These are phyloP conservation scores for Voacanga thouarsii DNA, from an alignment of 257 asterid species.

Conservation along the genomic window DNA sequence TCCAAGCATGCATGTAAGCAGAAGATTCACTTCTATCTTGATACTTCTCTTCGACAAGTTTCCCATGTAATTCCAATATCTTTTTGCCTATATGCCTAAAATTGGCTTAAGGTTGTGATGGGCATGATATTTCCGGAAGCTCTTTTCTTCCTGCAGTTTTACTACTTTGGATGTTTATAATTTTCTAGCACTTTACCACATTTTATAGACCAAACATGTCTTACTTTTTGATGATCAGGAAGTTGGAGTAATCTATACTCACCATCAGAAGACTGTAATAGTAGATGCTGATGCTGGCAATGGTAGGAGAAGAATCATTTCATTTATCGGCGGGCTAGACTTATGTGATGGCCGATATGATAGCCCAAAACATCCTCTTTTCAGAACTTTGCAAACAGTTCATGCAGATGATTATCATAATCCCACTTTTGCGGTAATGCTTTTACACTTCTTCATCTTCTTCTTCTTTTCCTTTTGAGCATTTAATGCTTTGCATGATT, in stretches of 20 bases:
- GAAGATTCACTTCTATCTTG: background rate
- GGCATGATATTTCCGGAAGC: background rate
- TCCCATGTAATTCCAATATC: background rate
- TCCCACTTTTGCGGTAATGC: conserved; percentile 74
- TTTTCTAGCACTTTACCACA: background rate
- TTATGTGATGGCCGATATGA: conserved; percentile 95
- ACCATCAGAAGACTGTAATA: conserved; percentile 95
- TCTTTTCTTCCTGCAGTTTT: background rate
- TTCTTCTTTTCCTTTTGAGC: background rate
- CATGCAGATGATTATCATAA: conserved; percentile 94
- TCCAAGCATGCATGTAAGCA: conserved; percentile 5
- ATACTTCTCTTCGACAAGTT: background rate
- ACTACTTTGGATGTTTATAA: background rate
- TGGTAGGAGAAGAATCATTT: conserved; percentile 62
- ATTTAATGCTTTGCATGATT: background rate
- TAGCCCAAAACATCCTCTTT: conserved; percentile 72
- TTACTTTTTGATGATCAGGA: conserved; percentile 50
- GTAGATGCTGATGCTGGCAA: conserved; percentile 97
- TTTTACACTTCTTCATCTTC: conserved; percentile 13
- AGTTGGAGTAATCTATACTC: conserved; percentile 91
- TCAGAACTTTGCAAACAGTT: conserved; percentile 60
- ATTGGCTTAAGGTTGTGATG: background rate
- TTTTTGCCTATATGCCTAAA: background rate
- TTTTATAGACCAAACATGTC: background rate
- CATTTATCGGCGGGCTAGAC: conserved; percentile 95